phyloP scores from a whole-genome alignment of 257 asterid genomes.

The Voacanga thouarsii region DNA sequence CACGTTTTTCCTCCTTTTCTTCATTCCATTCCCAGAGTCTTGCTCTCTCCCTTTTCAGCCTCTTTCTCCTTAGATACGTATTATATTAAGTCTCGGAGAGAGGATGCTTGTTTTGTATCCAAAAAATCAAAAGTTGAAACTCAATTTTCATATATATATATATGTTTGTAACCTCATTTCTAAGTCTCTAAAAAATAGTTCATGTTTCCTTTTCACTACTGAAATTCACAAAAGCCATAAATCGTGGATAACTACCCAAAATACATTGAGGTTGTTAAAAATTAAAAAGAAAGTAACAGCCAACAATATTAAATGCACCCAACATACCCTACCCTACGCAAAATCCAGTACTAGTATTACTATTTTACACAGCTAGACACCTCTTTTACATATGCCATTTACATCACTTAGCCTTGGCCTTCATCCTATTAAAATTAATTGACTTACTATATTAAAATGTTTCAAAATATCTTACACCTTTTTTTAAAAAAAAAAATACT shows the following conservation, averaged over 20 bases:
- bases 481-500: no score
- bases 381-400: background rate
- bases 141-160: no score
- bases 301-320: background rate
- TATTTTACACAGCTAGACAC: background rate
- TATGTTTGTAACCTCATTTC: no score
- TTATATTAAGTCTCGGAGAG: no score
- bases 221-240: background rate
- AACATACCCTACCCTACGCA: background rate
- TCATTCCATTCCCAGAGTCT: constrained; percentile 14
- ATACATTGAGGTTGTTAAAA: constrained; percentile 4
- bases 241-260: background rate
- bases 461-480: no score
- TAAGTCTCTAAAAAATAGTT: background rate
- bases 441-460: no score
- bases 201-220: background rate
- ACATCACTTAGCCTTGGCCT: background rate
- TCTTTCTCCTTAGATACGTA: no score
- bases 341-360: background rate
- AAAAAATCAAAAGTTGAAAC: no score
- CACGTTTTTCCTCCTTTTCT: constrained; percentile 12
- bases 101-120: no score
- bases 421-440: no score
- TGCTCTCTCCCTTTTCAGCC: background rate
- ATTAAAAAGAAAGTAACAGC: constrained; percentile 5